Conservation (phyloP, 2,329 filamentous ascomycete species). For the Calonectria pauciramosa region DNA sequence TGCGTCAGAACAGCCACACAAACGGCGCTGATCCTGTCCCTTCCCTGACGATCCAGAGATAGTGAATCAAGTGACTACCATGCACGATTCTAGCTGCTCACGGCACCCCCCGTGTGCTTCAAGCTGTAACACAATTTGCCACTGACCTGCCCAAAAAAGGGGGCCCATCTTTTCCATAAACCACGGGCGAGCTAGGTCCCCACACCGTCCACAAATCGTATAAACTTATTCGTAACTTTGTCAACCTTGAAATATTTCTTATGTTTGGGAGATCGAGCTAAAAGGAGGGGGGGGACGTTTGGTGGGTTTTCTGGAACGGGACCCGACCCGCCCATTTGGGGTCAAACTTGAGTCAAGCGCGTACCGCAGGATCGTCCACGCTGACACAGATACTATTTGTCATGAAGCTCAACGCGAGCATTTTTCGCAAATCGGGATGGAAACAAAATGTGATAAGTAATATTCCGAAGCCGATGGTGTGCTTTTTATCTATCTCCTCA, state of each 20-base stretch:
- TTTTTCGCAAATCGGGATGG: too few species aligned
- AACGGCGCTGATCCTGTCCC: neutral
- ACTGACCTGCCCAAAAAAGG: neutral
- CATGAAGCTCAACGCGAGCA: neutral
- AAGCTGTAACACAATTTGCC: neutral
- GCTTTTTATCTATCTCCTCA: neutral
- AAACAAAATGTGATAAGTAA: neutral
- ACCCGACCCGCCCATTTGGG: neutral
- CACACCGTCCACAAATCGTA: neutral
- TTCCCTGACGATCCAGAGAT: neutral
- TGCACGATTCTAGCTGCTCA: neutral
- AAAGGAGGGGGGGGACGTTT: too few species aligned
- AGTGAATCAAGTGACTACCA: neutral
- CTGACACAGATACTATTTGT: neutral
- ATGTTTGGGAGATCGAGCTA: neutral
- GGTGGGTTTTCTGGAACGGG: neutral
- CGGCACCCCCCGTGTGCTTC: neutral
- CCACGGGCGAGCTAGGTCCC: neutral
- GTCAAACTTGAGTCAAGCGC: neutral
- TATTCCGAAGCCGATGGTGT: neutral
- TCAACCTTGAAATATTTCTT: neutral
- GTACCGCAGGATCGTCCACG: neutral
- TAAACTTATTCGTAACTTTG: neutral
- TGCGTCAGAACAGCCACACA: neutral
- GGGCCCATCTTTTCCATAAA: neutral